phyloP scores from a whole-genome alignment of 2,329 filamentous ascomycete species.

The Neonectria neomacrospora region DNA sequence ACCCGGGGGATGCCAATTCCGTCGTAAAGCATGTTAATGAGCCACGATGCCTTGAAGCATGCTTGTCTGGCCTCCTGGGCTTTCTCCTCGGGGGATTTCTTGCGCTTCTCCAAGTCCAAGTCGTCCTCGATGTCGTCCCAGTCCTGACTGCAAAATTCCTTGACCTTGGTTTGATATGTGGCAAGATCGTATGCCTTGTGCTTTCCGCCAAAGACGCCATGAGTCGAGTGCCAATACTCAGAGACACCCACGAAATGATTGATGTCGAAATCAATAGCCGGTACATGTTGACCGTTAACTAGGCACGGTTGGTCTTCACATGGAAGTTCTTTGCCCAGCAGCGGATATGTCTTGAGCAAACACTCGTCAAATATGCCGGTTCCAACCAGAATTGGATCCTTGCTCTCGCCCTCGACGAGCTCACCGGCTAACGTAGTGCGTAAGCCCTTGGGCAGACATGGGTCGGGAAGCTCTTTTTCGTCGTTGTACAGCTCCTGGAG shows the following conservation, averaged over 20 bases:
- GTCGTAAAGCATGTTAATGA: conserved; percentile 95
- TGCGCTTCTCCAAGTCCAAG: conserved; percentile 70
- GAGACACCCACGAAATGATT: conserved; percentile 99
- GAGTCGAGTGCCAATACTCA: conserved; percentile 98
- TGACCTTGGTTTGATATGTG: conserved; percentile 87
- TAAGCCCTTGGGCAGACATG: conserved; percentile 85
- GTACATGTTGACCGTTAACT: conserved; percentile 90
- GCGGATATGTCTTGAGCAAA: conserved; percentile 80
- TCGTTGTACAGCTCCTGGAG: conserved; percentile 74
- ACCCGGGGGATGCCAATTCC: conserved; percentile 93
- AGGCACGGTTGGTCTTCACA: conserved; percentile 88
- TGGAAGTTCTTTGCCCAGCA: conserved; percentile 88
- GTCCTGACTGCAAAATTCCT: conserved; percentile 83
- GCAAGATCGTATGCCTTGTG: conserved; percentile 89
- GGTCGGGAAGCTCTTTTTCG: conserved; percentile 81
- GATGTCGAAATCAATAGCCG: conserved; percentile 94
- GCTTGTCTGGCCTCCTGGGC: conserved; percentile 84
- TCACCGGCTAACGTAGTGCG: conserved; percentile 79
- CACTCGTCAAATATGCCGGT: conserved; percentile 91
- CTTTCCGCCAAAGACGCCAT: conserved; percentile 86
- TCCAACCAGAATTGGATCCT: conserved; percentile 72
- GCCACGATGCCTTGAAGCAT: conserved; percentile 98
- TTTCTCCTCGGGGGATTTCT: conserved; percentile 81
- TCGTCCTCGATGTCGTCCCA: conserved; percentile 81
- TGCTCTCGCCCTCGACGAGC: conserved; percentile 52